Evolutionary conservation across 192 early-diverging fungal genomes (phyloP).

Genomic region (Umbelopsis ramanniana): DNA sequence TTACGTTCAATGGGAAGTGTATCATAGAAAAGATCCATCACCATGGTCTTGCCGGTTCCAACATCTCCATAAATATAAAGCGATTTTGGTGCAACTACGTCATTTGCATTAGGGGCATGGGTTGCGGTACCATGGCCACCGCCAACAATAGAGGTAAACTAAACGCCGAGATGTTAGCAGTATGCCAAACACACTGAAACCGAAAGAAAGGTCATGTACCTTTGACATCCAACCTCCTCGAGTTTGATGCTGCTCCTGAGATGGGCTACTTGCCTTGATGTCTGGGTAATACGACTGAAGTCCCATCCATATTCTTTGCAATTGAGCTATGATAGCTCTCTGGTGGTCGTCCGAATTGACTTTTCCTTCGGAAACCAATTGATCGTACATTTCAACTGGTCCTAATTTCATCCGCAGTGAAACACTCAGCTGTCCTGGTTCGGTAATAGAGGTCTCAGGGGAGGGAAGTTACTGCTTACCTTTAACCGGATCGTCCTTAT

Average conservation of each 20-base stretch:
- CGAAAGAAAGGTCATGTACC: neutral
- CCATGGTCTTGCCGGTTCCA: constrained; percentile 93
- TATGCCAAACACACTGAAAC: neutral
- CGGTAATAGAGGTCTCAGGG: neutral
- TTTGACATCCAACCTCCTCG: constrained; percentile 1
- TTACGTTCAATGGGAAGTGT: constrained; percentile 72
- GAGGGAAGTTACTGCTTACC: neutral
- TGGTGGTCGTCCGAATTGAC: constrained; percentile 32
- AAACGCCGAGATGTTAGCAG: neutral
- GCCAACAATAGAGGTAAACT: constrained; percentile 7
- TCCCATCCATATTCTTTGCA: constrained; percentile 30
- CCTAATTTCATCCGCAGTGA: neutral
- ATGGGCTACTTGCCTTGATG: neutral
- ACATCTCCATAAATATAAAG: constrained; percentile 77
- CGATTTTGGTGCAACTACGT: constrained; percentile 46
- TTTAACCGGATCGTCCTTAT: neutral
- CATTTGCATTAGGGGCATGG: constrained; percentile 22
- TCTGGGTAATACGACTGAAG: constrained; percentile 27
- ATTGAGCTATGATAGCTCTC: constrained; percentile 24
- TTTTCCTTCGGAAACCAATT: constrained; percentile 15
- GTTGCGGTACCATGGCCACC: constrained; percentile 19
- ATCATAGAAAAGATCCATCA: constrained; percentile 96
- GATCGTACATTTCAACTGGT: constrained; percentile 22
- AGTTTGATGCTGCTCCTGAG: neutral
- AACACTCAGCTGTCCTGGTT: neutral